Conservation (phyloP, 495 filamentous ascomycete genomes). For the Mycothermus thermophilus region DNA sequence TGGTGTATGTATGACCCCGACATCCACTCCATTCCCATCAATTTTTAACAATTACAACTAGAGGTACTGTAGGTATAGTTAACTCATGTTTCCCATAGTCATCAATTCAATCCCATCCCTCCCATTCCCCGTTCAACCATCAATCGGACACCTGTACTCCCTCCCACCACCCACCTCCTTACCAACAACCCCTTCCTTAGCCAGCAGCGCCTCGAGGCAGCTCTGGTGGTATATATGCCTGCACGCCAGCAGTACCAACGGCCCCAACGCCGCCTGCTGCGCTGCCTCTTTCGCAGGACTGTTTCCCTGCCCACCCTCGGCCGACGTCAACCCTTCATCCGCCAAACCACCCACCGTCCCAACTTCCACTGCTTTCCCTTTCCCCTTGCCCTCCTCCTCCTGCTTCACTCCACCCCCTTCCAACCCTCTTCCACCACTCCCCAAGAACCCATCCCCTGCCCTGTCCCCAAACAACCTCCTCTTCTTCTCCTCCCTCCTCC, state of each 20-base stretch:
- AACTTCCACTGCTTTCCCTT: conserved; percentile 20
- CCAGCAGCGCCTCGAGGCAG: conserved; percentile 43
- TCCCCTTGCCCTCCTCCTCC: conserved; percentile 23
- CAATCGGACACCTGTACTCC: conserved; percentile 43
- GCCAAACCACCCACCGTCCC: conserved; percentile 8
- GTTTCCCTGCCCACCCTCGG: conserved; percentile 4
- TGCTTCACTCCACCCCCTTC: conserved; percentile 11
- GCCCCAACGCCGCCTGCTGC: conserved; percentile 24
- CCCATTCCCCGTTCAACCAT: conserved; percentile 29
- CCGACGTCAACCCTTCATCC: conserved; percentile 9
- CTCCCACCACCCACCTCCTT: conserved; percentile 22
- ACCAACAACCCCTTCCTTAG: conserved; percentile 27
- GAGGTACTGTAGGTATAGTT: too few species aligned
- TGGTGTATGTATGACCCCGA: too few species aligned
- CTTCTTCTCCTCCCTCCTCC: conserved; percentile 21
- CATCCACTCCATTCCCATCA: too few species aligned
- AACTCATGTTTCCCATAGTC: too few species aligned
- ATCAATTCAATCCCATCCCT: too few species aligned
- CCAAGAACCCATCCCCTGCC: conserved; percentile 2
- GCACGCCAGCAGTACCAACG: conserved; percentile 46
- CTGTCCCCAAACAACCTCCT: background rate
- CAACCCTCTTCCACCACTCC: conserved; percentile 20
- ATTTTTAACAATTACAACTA: too few species aligned
- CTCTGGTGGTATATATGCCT: conserved; percentile 48
- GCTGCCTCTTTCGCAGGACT: background rate